phyloP scores from a whole-genome alignment of 2,329 filamentous ascomycete species.

The Calonectria multiphialidica region DNA sequence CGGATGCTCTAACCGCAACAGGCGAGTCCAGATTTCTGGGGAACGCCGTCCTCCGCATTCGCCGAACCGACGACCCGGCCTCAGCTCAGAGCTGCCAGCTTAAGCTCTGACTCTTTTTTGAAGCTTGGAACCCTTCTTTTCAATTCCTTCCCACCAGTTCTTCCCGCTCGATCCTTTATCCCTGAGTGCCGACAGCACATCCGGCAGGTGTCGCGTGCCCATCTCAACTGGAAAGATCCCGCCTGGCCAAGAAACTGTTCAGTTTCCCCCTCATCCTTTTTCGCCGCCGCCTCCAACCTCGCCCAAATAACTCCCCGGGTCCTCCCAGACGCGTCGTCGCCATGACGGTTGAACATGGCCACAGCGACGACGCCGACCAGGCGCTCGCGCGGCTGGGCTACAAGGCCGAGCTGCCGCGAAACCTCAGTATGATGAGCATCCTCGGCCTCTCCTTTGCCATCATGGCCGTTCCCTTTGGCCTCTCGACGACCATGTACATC shows the following conservation, averaged over 20 bases:
- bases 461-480: constrained; percentile 63
- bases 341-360: constrained; percentile 32
- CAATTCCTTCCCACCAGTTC: background rate
- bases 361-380: constrained; percentile 50
- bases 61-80: constrained; percentile 8
- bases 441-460: constrained; percentile 64
- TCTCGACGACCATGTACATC: constrained; percentile 61
- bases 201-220: background rate
- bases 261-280: background rate
- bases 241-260: background rate
- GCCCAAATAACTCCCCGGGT: background rate
- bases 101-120: background rate
- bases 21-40: constrained; percentile 15
- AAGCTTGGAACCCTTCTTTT: background rate
- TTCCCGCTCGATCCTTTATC: constrained; percentile 4
- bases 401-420: constrained; percentile 62
- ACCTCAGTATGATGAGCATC: constrained; percentile 63
- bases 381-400: constrained; percentile 62
- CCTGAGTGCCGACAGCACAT: background rate
- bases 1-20: constrained; percentile 18
- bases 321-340: background rate
- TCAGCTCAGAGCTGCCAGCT: constrained; percentile 2
- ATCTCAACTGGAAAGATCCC: background rate
- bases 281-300: too few relatives aligned
- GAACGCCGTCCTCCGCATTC: constrained; percentile 24